phyloP scores from a whole-genome alignment of 1,284 basidiomycete species.

The Cutaneotrichosporon cyanovorans region DNA sequence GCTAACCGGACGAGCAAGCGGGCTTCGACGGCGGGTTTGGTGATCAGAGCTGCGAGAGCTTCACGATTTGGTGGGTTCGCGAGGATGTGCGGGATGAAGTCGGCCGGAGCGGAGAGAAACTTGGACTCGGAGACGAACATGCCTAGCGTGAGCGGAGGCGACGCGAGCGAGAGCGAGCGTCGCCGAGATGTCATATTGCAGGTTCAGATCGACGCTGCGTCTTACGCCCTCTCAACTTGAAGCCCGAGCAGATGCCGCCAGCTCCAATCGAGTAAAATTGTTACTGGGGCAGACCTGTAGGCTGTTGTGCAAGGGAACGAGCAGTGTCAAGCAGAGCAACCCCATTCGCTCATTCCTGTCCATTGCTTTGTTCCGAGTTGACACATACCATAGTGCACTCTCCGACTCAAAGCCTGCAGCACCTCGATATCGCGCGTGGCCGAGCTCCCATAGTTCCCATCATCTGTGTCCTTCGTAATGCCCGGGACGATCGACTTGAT shows the following conservation, averaged over 20 bases:
- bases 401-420: constrained; percentile 84
- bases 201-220: no score
- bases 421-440: constrained; percentile 92
- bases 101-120: constrained; percentile 75
- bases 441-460: constrained; percentile 94
- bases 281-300: no score
- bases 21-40: constrained; percentile 90
- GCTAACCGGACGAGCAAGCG: constrained; percentile 75
- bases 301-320: no score
- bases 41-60: constrained; percentile 77
- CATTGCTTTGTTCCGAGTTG: neutral
- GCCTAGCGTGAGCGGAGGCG: constrained; percentile 51
- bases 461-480: constrained; percentile 37
- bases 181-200: no score
- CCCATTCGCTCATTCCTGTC: no score
- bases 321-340: no score
- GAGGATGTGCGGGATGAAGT: constrained; percentile 85
- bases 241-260: no score
- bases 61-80: constrained; percentile 57
- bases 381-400: constrained; percentile 87
- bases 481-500: constrained; percentile 63
- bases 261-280: no score
- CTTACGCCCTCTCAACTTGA: no score
- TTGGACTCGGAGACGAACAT: constrained; percentile 99
- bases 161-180: neutral